Base-by-base conservation (phyloP, 169 alveolate genomes). In the Cryptosporidium baileyi region DNA sequence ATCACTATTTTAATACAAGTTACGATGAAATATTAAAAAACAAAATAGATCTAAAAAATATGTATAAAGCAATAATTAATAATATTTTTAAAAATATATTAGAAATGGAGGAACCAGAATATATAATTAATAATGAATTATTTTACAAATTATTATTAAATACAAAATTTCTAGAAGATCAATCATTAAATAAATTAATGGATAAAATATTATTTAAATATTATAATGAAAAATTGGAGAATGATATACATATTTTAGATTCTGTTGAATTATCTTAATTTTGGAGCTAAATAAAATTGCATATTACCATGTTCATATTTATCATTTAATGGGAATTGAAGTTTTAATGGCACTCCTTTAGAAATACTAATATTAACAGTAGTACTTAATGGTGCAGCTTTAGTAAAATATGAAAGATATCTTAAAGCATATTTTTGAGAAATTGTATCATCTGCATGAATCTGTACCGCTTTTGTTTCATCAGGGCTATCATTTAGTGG, bases 391-490 rank as follows among this genome's bases (percentile, higher is more conserved):
- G 93, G 82, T 17, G 96, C 82, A 15, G 96, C 96, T 90, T 92
- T 81, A 28, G 96, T 90, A 47, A 93, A 93, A 61, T 91, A 79
- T 3, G 92, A 94, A 80, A 93, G 63, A 57, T 93, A 93, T 40
- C 96, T 90, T 32, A 94, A 90, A 11, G 96, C 96, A 67, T 91
- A 93, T 62, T 89, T 92, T 80, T 93, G 96, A 17, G 96, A 91
- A 8, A 93, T 80, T n/a, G 93, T 89, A 60, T 93, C 93, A 3
- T 91, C 59, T 43, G 93, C 91, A 41, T 90, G 85, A 3, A 93
- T 91, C 17, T 91, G 91, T 51, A 90, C 93, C 15, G 82, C 80
- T 30, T 80, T 80, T 9, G 91, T 60, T 63, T 81, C 63, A 38
- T 93, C 96, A 1, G 94, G 89, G 60, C 91, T 91, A 61, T 91